Conservation (phyloP, 2,329 filamentous ascomycete genomes). For the Penicillium sp. region DNA sequence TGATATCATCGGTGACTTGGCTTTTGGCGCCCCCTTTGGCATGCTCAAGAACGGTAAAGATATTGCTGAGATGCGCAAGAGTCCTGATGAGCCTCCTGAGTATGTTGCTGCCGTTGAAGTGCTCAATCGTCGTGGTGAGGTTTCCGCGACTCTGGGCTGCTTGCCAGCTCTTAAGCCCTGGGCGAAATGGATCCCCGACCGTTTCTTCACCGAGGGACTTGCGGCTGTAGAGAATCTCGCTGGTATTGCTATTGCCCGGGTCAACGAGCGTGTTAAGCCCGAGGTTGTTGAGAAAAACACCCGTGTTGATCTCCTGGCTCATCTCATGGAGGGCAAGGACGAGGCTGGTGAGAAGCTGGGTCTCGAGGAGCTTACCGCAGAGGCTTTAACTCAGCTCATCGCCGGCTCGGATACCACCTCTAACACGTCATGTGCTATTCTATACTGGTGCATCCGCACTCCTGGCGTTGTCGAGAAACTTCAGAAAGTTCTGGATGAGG, state of each 20-base stretch:
- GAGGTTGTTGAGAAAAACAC: conserved; percentile 60
- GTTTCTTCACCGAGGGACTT: conserved; percentile 75
- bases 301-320: conserved; percentile 75
- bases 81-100: conserved; percentile 60
- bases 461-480: conserved; percentile 70
- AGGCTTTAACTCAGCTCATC: conserved; percentile 85
- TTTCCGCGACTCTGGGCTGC: conserved; percentile 75
- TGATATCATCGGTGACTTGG: conserved; percentile 60
- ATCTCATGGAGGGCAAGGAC: conserved; percentile 82
- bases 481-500: conserved; percentile 70
- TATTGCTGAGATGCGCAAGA: conserved; percentile 68
- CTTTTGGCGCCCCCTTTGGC: conserved; percentile 75
- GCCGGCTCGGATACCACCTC: conserved; percentile 66
- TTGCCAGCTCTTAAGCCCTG: conserved; percentile 74
- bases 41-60: conserved; percentile 78
- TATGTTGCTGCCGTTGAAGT: conserved; percentile 83
- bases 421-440: conserved; percentile 76
- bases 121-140: conserved; percentile 82
- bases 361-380: conserved; percentile 77
- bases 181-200: conserved; percentile 77
- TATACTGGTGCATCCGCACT: conserved; percentile 71
- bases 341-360: conserved; percentile 74
- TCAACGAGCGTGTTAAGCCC: conserved; percentile 71
- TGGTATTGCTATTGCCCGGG: conserved; percentile 82
- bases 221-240: conserved; percentile 75